Evolutionary conservation across 1,139 yeast genomes (phyloP), one percentile per base, ranked within the genome.

Genomic region (Pichiaceae sp.): DNA sequence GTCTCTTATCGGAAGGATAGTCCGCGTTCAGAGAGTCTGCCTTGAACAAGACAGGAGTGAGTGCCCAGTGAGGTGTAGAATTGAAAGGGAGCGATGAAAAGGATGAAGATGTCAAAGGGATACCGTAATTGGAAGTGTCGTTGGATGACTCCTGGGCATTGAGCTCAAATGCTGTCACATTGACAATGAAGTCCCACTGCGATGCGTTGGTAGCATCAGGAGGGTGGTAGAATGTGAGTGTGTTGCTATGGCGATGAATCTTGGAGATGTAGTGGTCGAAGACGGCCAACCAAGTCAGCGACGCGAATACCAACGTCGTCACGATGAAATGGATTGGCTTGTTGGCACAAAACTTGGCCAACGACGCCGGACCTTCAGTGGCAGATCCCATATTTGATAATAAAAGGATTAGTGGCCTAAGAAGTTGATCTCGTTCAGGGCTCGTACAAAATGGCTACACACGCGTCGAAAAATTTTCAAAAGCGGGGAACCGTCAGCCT

Each of bases 301-400:
- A 80, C 2, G 95, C 94, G 41, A 85, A 62, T 39, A 86, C 62
- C 21, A 93, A 72, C 15, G 89, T 74, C 44, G 77, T 55, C 36
- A 87, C 77, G 42, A 91, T 78, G 42, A 89, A 75, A 59, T 91
- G 98, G 49, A 91, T 86, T 25, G 99, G 99, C 52, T 80, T 75
- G 46, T 75, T 76, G 17, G 96, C 94, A 35, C 91, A 77, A 31
- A 71, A 59, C 46, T 70, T 72, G 27, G 95, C 83, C 42, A 80
- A 50, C 31, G 49, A 47, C 12, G 76, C 75, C 18, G 58, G 47
- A n/a, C 43, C 35, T 24, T 39, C 45, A 15, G 52, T 40, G 26
- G 49, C 39, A 7, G 31, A n/a, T 26, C 14, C 16, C 29, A 26
- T 26, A n/a, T n/a, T n/a, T n/a, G n/a, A n/a, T 26, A 26, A n/a